Base-by-base conservation (phyloP, 192 early-diverging fungal species). In the Rhizophlyctis rosea region DNA sequence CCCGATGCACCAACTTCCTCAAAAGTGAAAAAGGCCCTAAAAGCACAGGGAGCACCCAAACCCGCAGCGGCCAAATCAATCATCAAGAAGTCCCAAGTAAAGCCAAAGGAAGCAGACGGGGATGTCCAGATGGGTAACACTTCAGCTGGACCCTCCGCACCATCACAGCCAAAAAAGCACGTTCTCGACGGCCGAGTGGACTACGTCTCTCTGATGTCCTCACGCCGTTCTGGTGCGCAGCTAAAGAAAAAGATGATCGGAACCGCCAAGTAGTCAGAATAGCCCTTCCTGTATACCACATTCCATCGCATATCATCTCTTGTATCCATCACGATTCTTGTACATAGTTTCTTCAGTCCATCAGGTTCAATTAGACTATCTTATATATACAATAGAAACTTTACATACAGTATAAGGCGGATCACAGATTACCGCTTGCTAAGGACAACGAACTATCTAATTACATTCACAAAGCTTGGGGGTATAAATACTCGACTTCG, bases 171-270 rank as follows among this genome's bases (percentile, higher is more conserved):
- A 18, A 44, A 44, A 18, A 44, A 44, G 39, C 35, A 64, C 50
- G 36, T 64, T 4, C 52, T 64, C 29, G 39, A 29, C 3, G 62
- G 62, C 0, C 62, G 62, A 9, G 62, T 64, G 4, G 62, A 64
- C 32, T 64, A 64, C 31, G 62, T 64, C 23, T 36, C 32, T 13
- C 34, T 64, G 52, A 64, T 64, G 62, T 54, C 52, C 51, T 55
- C 51, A n/a, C 25, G 62, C 27, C 27, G 52, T 35, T 52, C 50
- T 44, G 39, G 39, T 13, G 39, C 39, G 18, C 39, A 44, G 18
- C 7, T 44, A 18, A 44, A 44, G 39, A 44, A 44, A 18, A 44
- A n/a, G n/a, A n/a, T n/a, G n/a, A n/a, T n/a, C n/a, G n/a, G n/a
- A n/a, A n/a, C n/a, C n/a, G n/a, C n/a, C n/a, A n/a, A n/a, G n/a